Conservation (phyloP, 1,139 yeast species). For the Candida sp. region DNA sequence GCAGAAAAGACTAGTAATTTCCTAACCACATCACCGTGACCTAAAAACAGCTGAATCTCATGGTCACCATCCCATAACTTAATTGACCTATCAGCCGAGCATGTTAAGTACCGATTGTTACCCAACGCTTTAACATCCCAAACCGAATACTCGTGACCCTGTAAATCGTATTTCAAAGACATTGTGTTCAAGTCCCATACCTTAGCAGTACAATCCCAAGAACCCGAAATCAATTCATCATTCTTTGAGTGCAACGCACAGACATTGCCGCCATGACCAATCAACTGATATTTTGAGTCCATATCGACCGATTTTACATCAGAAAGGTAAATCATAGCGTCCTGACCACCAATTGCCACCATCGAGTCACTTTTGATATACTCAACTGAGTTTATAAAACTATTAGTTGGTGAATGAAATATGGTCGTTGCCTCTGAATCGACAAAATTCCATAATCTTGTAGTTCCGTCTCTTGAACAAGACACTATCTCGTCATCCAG, state of each 20-base stretch:
- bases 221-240: slow-evolving; percentile 62
- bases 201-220: slow-evolving; percentile 90
- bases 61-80: slow-evolving; percentile 60
- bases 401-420: slow-evolving; percentile 42
- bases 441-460: slow-evolving; percentile 52
- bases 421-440: slow-evolving; percentile 35
- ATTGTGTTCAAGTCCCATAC: slow-evolving; percentile 59
- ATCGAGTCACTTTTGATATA: slow-evolving; percentile 35
- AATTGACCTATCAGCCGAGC: slow-evolving; percentile 81
- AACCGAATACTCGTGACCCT: slow-evolving; percentile 79
- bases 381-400: slow-evolving; percentile 67
- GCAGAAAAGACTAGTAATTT: slow-evolving; percentile 56
- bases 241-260: slow-evolving; percentile 53
- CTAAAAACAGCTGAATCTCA: slow-evolving; percentile 41
- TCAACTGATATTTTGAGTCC: slow-evolving; percentile 32
- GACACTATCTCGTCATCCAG: slow-evolving; percentile 50
- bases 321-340: slow-evolving; percentile 54
- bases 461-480: slow-evolving; percentile 81
- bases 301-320: slow-evolving; percentile 21
- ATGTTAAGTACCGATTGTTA: slow-evolving; percentile 56
- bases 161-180: slow-evolving; percentile 43
- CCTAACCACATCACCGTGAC: slow-evolving; percentile 84
- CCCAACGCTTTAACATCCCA: slow-evolving; percentile 76
- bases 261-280: slow-evolving; percentile 81
- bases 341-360: slow-evolving; percentile 75